Base-by-base conservation (phyloP, 2,329 filamentous ascomycete species). In the Pseudocercospora musae region DNA sequence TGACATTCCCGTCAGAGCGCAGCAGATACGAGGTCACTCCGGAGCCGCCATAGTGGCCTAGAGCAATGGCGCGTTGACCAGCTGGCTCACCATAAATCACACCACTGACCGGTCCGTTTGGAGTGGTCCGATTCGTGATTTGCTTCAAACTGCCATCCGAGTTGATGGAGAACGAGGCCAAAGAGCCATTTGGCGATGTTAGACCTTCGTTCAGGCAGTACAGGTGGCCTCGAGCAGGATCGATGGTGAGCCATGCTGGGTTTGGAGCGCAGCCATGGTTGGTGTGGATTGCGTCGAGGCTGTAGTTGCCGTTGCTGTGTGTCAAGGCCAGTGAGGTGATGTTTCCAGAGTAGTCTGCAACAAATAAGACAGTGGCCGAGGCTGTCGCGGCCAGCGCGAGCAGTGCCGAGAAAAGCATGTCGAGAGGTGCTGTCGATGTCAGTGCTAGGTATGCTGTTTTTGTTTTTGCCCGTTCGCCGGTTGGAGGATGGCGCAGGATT, bases 131-230 rank as follows among this genome's bases (percentile, higher is more conserved):
- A 54, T 76, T 75, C 15, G 72, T 71, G 29, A 76, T 66, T 40
- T 71, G 63, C 9, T 71, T 75, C 6, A 83, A 64, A 8, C 66
- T 74, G 25, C 80, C 80, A 65, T 79, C 73, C 10, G 67, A 57
- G 55, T 70, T 73, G 59, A 77, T 76, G 9, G 69, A 68, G 62
- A 77, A 78, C n/a, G 73, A 71, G 53, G 66, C 72, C 61, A 89
- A 73, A 1, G 80, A 78, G 56, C 83, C 84, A 64, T 84, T 79
- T n/a, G 75, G 71, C 4, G 70, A 71, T 21, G 72, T 72, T 49
- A 82, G 75, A 21, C 81, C 84, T 77, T 89, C 87, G 67, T 89
- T 82, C 49, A 85, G 69, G 74, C 86, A 89, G 75, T 84, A 87
- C 10, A 89, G 76, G 11, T 80, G 73, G 21, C 77, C 77, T 63